Conservation (phyloP, 306 rosid genomes). For the Gillenia trifoliata region DNA sequence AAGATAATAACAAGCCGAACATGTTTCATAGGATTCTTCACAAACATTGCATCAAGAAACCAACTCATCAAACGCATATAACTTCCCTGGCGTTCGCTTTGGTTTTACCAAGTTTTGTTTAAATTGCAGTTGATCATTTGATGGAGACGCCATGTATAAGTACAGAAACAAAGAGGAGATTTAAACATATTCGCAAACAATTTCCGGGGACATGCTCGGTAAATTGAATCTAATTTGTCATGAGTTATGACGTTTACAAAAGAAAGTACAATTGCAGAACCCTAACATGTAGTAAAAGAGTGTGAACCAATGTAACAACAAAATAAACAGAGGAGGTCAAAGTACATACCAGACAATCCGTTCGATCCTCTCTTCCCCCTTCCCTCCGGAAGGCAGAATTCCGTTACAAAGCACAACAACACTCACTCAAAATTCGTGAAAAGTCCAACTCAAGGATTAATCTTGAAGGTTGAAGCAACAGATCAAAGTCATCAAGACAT, state of each 20-base stretch:
- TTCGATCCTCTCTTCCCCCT: not conserved
- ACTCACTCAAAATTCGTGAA: constrained; percentile 23
- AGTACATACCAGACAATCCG: constrained; percentile 11
- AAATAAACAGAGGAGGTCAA: not conserved
- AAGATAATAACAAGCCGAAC: not conserved
- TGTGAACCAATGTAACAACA: not conserved
- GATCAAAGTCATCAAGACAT: constrained; percentile 54
- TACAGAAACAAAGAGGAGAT: no score
- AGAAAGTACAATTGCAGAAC: not conserved
- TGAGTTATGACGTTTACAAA: not conserved
- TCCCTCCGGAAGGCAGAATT: not conserved
- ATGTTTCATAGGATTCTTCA: not conserved
- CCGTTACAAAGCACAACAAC: constrained; percentile 28
- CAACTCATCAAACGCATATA: not conserved
- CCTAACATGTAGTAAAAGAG: not conserved
- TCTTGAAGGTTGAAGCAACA: constrained; percentile 9
- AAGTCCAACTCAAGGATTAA: constrained; percentile 20
- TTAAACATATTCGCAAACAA: no score
- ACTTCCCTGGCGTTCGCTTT: not conserved
- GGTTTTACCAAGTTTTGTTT: not conserved
- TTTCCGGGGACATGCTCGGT: no score
- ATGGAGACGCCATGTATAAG: not conserved
- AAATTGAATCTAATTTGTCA: no score
- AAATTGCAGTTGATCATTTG: not conserved
- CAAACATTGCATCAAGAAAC: not conserved